Evolutionary conservation across 495 filamentous ascomycete genomes (phyloP), one percentile per base, ranked within the genome.

Genomic region (Rhizodiscina lignyota): DNA sequence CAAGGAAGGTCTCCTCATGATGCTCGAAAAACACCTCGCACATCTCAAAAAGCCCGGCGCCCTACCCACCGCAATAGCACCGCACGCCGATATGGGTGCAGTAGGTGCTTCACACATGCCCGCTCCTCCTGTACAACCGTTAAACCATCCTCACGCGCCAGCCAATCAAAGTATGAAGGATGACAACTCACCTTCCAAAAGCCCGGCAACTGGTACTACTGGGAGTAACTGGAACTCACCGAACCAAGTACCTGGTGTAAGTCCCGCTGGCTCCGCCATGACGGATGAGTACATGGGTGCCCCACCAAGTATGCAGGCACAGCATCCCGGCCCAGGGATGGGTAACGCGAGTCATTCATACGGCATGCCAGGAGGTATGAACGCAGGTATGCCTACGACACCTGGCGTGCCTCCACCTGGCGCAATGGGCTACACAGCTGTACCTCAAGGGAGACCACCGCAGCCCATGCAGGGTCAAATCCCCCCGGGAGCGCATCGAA

Each of bases 1-100:
- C 2, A 85, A 85, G 51, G 87, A 94, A 52, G 87, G 86, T 35
- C 79, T 97, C 51, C 65, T 93, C 30, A 73, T 77, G 38, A 83
- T 93, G 61, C 67, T 97, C 11, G 83, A 87, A 53, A 91, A 84
- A 48, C 83, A 93, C 46, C 66, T 97, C 35, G 67, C 68, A 5
- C 80, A 83, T 53, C 66, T 94, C 37, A 83, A 77, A 57, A 67
- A 66, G 41, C 55, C 66, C 1, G 43, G 62, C 18, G 21, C 47
- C 2, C 71, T 70, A 37, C 60, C 46, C 37, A 72, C 75, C 16
- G 62, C 64, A 13, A 37, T 40, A 4, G 41, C 45, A 27, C 58
- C 56, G 5, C 72, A 70, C 23, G 73, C 73, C 2, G 80, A 85
- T 42, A 83, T 87, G 43, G 73, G 76, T 32, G 84, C 83, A 18